Conservation (phyloP, 768 basidiomycete species). For the Chalciporus chontae region DNA sequence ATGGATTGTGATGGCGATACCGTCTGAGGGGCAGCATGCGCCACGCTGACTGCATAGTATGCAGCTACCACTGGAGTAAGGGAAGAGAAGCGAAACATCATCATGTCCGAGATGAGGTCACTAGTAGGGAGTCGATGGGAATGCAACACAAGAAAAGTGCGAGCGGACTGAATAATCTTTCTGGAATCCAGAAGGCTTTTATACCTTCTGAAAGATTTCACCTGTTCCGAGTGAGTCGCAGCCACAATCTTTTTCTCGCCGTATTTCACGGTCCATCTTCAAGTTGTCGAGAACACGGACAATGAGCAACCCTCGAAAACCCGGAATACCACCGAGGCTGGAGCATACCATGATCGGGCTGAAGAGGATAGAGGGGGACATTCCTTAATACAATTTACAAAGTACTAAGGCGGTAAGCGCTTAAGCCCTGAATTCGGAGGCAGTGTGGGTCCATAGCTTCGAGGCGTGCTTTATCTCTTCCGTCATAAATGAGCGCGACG, state of each 20-base stretch:
- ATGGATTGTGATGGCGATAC: not conserved
- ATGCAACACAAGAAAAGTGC: not conserved
- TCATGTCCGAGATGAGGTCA: too few relatives aligned
- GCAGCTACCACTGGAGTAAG: constrained; percentile 3
- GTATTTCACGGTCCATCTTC: not conserved
- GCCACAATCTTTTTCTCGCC: not conserved
- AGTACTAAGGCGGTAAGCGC: not conserved
- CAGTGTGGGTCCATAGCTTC: not conserved
- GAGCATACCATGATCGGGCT: not conserved
- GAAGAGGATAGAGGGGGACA: not conserved
- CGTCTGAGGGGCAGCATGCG: constrained; percentile 1
- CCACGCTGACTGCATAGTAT: not conserved
- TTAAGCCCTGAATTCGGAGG: too few relatives aligned
- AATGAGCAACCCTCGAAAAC: not conserved
- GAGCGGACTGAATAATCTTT: not conserved
- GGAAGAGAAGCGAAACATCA: not conserved
- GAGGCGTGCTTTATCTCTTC: not conserved
- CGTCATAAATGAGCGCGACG: not conserved
- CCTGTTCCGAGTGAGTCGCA: not conserved
- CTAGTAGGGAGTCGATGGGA: not conserved
- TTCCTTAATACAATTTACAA: not conserved
- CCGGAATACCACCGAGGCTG: not conserved
- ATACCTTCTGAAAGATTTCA: constrained; percentile 4
- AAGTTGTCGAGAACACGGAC: not conserved
- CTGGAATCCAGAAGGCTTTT: constrained; percentile 4